Evolutionary conservation across 495 filamentous ascomycete species (phyloP), one percentile per base, ranked within the genome.

Genomic region (Penicillium angulare): DNA sequence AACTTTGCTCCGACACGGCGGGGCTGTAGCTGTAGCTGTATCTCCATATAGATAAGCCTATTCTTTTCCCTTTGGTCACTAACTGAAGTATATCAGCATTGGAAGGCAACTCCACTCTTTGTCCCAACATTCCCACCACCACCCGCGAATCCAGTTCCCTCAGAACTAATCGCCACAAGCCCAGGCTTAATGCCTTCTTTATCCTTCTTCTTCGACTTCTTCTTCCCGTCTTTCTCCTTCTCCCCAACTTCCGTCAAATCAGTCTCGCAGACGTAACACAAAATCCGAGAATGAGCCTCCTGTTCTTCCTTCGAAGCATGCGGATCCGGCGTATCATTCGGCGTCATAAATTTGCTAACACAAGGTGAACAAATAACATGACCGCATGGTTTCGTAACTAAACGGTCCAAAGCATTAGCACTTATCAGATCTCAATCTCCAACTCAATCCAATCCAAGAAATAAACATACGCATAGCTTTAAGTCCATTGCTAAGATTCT

Each of bases 301-400:
- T 80, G 78, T 12, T 75, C 69, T 35, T 82, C 79, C 2, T 78
- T 78, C 0, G 75, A 68, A 34, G 75, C 76, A 57, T 92, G 89
- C 3, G 89, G 85, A 63, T 92, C 86, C 3, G 75, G 71, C 2
- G 68, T 70, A 21, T 78, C 71, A 32, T 77, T 72, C 0, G 83
- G 79, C 17, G 75, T 82, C 83, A 97, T 89, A 67, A 98, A 96
- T 60, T 93, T 89, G 35, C 82, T 80, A 3, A 90, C 87, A 61
- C 93, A 98, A 15, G 83, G 89, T 52, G 87, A 85, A 69, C 93
- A 98, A 6, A 97, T 74, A 3, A 97, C 90, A 59, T 98, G 93
- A 0, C 93, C 93, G 62, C 93, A 98, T 0, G 92, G 91, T 67
- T 91, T 93, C 2, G 90, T 88, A 9, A 98, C 79, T 78, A 34